Conservation (phyloP, 208 protist species). For the Leishmania gerbilli region DNA sequence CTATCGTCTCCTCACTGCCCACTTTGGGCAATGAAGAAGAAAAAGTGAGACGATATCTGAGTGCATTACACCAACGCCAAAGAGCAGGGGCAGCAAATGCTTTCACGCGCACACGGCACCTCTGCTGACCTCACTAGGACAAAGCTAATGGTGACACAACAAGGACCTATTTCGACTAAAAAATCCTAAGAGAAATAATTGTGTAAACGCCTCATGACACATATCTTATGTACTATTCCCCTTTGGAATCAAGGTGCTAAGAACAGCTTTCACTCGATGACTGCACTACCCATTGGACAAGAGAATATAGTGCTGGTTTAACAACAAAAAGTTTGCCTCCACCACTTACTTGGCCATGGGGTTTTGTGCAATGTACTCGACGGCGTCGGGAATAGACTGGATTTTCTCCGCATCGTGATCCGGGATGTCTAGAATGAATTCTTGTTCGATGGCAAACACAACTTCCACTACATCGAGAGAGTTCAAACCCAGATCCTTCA, state of each 20-base stretch:
- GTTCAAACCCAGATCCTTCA: slow-evolving; percentile 96
- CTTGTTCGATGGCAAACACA: slow-evolving; percentile 95
- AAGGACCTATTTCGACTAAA: not conserved
- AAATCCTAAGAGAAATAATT: slow-evolving; percentile 27
- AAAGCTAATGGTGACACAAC: not conserved
- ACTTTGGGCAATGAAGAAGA: not conserved
- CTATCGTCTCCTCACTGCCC: not conserved
- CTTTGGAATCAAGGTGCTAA: not conserved
- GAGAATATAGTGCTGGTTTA: not conserved
- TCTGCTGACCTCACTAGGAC: not conserved
- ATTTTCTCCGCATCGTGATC: slow-evolving; percentile 97
- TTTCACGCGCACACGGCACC: not conserved
- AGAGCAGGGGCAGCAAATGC: not conserved
- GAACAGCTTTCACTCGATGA: not conserved
- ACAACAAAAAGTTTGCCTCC: not conserved
- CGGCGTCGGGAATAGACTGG: slow-evolving; percentile 91
- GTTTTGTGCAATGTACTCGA: slow-evolving; percentile 95
- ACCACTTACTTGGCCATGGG: slow-evolving; percentile 93
- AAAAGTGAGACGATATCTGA: slow-evolving; percentile 7
- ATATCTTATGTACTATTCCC: slow-evolving; percentile 7
- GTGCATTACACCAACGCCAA: not conserved
- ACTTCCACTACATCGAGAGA: slow-evolving; percentile 96
- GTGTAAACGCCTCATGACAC: not conserved
- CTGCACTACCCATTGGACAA: not conserved
- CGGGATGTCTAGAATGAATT: slow-evolving; percentile 96